A percentile compares a stretch with the other conserved stretches of the same genome.
phyloP scores from a whole-genome alignment of 2,329 filamentous ascomycete species.

The Aspergillus fructus region DNA sequence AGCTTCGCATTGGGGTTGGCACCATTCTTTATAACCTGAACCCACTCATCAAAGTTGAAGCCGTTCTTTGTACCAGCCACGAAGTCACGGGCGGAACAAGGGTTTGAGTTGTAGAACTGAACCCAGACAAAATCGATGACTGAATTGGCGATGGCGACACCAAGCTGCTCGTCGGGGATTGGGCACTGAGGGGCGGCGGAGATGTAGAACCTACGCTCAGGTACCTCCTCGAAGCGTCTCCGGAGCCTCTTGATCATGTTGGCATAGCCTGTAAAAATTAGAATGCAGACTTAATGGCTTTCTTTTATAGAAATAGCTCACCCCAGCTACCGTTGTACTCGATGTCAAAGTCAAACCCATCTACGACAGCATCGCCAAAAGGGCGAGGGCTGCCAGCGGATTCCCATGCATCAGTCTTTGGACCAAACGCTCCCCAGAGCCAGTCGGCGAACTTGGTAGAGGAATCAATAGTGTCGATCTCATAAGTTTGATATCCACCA shows the following conservation, averaged over 20 bases:
- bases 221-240: constrained; percentile 35
- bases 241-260: constrained; percentile 51
- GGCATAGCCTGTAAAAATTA: constrained; percentile 40
- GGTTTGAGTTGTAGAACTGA: constrained; percentile 56
- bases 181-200: constrained; percentile 55
- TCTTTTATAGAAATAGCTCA: constrained; percentile 16
- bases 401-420: constrained; percentile 31
- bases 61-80: constrained; percentile 31
- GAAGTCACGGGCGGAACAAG: constrained; percentile 51
- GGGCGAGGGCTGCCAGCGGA: constrained; percentile 44
- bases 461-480: constrained; percentile 40
- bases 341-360: constrained; percentile 56
- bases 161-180: constrained; percentile 49
- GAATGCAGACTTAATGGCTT: neutral
- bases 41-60: constrained; percentile 52
- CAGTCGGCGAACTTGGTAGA: constrained; percentile 51
- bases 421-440: constrained; percentile 53
- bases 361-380: constrained; percentile 47
- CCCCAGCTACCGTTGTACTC: constrained; percentile 32
- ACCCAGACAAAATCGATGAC: constrained; percentile 55
- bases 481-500: constrained; percentile 43
- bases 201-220: constrained; percentile 47
- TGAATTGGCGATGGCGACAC: constrained; percentile 44
- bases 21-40: constrained; percentile 35
- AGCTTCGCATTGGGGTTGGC: constrained; percentile 50